phyloP scores from a whole-genome alignment of 495 filamentous ascomycete species.

The Trichoderma gamsii region DNA sequence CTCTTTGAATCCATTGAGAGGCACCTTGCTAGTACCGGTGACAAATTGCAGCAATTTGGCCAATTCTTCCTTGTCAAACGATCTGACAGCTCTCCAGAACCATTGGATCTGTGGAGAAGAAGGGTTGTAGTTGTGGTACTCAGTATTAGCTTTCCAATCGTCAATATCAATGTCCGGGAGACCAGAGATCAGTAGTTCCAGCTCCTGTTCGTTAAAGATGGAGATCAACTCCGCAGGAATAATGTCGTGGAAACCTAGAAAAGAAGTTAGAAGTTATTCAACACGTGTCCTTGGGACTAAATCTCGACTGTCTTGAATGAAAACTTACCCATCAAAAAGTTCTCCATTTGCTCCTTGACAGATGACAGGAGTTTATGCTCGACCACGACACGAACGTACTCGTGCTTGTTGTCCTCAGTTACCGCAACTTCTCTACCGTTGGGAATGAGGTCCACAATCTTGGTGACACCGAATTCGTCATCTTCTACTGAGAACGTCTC shows the following conservation, averaged over 20 bases:
- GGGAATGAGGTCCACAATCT: conserved; percentile 78
- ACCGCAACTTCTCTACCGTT: conserved; percentile 89
- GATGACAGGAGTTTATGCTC: conserved; percentile 87
- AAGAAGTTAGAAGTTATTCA: too few relatives aligned
- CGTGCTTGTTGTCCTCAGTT: conserved; percentile 97
- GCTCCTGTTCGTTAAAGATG: conserved; percentile 98
- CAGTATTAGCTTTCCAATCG: conserved; percentile 98
- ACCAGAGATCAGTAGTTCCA: conserved; percentile 94
- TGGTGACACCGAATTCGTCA: conserved; percentile 83
- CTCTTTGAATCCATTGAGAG: conserved; percentile 97
- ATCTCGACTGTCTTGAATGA: not conserved
- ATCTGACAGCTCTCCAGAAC: conserved; percentile 98
- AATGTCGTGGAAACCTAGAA: conserved; percentile 89
- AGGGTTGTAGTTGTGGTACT: conserved; percentile 95
- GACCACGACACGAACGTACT: conserved; percentile 90
- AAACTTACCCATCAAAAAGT: conserved; percentile 78
- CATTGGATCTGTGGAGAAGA: conserved; percentile 96
- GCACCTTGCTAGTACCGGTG: conserved; percentile 96
- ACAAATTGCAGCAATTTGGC: conserved; percentile 98
- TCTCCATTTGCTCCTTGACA: conserved; percentile 87
- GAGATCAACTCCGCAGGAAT: conserved; percentile 89
- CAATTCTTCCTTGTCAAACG: conserved; percentile 97
- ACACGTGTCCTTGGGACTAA: conserved; percentile 27
- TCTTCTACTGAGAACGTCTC: conserved; percentile 93
- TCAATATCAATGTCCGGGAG: conserved; percentile 95